Conservation (phyloP, 2,329 filamentous ascomycete species). For the Neodidymelliopsis sp. region DNA sequence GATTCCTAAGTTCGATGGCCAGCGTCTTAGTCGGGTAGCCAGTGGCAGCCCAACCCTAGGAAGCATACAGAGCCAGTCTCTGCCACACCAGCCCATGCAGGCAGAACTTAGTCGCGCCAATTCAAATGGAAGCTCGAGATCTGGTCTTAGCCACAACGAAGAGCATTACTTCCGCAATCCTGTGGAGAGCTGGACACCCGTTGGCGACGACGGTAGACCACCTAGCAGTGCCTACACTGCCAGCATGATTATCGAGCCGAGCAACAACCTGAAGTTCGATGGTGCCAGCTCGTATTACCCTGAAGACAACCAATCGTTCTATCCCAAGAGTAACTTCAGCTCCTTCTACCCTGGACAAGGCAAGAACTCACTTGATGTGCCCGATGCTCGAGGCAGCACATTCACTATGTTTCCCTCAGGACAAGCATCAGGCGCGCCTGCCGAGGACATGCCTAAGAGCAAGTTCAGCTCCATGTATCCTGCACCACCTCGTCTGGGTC, state of each 20-base stretch:
- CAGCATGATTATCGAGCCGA: constrained; percentile 50
- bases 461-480: constrained; percentile 40
- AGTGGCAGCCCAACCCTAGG: constrained; percentile 75
- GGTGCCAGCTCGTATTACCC: constrained; percentile 60
- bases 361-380: constrained; percentile 58
- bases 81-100: constrained; percentile 49
- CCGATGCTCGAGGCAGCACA: constrained; percentile 69
- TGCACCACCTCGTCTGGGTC: constrained; percentile 36
- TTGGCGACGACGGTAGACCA: constrained; percentile 42
- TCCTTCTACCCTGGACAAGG: constrained; percentile 50
- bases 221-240: constrained; percentile 56
- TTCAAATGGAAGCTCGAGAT: constrained; percentile 46
- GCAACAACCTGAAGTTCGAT: constrained; percentile 56
- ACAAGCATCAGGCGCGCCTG: constrained; percentile 23
- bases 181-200: constrained; percentile 48
- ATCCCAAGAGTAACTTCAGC: constrained; percentile 64
- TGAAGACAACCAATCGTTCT: constrained; percentile 45
- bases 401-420: constrained; percentile 41
- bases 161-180: constrained; percentile 41
- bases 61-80: constrained; percentile 57
- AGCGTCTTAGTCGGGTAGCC: constrained; percentile 70
- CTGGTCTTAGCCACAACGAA: constrained; percentile 40
- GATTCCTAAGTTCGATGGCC: constrained; percentile 60
- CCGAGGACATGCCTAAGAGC: constrained; percentile 27
- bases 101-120: constrained; percentile 49